Conservation (phyloP, 768 basidiomycete genomes). For the Macrolepiota fuliginosa region DNA sequence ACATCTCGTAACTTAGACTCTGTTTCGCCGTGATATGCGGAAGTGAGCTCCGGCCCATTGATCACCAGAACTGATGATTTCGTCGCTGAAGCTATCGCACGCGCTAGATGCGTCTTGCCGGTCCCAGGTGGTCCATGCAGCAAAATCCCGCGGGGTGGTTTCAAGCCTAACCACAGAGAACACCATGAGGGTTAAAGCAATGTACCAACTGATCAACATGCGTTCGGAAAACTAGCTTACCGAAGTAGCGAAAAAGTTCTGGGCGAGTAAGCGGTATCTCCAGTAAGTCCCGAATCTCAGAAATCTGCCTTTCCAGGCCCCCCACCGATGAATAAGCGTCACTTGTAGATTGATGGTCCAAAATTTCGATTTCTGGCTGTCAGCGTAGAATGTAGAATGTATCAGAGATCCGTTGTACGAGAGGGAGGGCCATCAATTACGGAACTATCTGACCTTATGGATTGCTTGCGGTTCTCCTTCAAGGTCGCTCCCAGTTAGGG, state of each 20-base stretch:
- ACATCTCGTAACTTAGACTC: constrained; percentile 88
- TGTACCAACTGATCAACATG: constrained; percentile 1
- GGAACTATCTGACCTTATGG: constrained; percentile 33
- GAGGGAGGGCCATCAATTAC: not conserved
- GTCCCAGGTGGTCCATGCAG: constrained; percentile 97
- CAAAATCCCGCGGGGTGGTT: constrained; percentile 93
- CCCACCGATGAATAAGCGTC: constrained; percentile 84
- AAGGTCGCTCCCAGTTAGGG: constrained; percentile 33
- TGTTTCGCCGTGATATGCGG: constrained; percentile 96
- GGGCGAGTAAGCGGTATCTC: constrained; percentile 32
- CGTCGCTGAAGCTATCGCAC: constrained; percentile 88
- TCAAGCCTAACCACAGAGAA: constrained; percentile 53
- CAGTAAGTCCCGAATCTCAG: constrained; percentile 54
- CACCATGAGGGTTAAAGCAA: not conserved
- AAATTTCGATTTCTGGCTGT: constrained; percentile 46
- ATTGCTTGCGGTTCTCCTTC: constrained; percentile 19
- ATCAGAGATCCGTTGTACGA: not conserved
- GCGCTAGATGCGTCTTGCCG: constrained; percentile 95
- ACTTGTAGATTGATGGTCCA: constrained; percentile 37
- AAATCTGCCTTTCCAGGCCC: constrained; percentile 84
- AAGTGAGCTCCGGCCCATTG: constrained; percentile 93
- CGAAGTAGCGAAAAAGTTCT: constrained; percentile 32
- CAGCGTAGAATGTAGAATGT: not conserved
- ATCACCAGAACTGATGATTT: constrained; percentile 87
- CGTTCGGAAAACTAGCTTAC: constrained; percentile 18